These are phyloP conservation scores for Picochlorum costavermella DNA, from an alignment of 139 green algal genomes.

Conservation along the genomic window DNA sequence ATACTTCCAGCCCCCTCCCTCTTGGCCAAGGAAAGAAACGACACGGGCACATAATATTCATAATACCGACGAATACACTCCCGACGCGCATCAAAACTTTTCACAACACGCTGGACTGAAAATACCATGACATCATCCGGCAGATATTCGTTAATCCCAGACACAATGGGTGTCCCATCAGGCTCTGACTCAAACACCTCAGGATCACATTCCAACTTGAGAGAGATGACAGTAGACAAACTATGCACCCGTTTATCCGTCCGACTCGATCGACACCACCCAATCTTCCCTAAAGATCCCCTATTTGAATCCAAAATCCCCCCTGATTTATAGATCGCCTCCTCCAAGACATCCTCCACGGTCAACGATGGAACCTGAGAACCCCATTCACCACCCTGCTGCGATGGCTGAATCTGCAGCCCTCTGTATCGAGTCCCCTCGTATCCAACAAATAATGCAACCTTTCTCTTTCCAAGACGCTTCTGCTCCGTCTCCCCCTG, in stretches of 20 bases:
- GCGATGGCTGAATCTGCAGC: conserved; percentile 43
- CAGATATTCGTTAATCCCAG: conserved; percentile 51
- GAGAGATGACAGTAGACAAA: conserved; percentile 39
- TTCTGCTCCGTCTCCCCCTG: background rate
- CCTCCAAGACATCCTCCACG: conserved; percentile 48
- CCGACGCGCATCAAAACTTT: conserved; percentile 30
- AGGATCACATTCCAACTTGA: conserved; percentile 38
- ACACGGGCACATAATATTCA: conserved; percentile 42
- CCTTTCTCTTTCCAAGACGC: background rate
- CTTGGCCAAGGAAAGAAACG: background rate
- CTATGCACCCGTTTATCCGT: conserved; percentile 73
- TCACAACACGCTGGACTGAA: conserved; percentile 35
- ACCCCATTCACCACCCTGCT: background rate
- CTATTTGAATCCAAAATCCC: conserved; percentile 49
- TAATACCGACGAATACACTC: conserved; percentile 27
- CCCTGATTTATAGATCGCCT: conserved; percentile 38
- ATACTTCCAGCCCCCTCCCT: background rate
- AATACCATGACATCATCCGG: conserved; percentile 41
- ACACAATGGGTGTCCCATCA: conserved; percentile 31
- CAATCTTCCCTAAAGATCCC: conserved; percentile 38
- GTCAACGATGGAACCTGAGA: conserved; percentile 17
- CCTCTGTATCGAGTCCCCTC: conserved; percentile 25
- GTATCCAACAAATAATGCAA: conserved; percentile 10
- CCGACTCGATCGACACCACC: conserved; percentile 53
- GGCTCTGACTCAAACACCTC: conserved; percentile 28